Conservation (phyloP, 2,329 filamentous ascomycete species). For the Aspergillus sp. region DNA sequence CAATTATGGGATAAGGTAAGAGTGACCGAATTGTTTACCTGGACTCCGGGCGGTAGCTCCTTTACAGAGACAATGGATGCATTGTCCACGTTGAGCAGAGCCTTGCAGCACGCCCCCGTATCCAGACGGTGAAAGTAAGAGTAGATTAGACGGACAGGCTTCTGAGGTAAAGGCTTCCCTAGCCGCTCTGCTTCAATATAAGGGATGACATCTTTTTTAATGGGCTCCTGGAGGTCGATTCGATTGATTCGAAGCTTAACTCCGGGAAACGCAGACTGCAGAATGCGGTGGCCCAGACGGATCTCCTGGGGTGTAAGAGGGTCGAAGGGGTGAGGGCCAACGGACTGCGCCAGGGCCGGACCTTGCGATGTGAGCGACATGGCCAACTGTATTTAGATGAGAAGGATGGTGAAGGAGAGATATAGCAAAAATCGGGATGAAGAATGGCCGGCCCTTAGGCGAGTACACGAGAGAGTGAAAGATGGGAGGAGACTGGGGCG, state of each 20-base stretch:
- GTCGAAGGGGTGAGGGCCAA: constrained; percentile 37
- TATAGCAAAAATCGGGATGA: background rate
- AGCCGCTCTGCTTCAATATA: constrained; percentile 64
- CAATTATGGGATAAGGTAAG: background rate
- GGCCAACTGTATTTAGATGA: background rate
- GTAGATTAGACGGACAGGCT: constrained; percentile 54
- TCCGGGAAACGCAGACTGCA: constrained; percentile 37
- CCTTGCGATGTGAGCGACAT: constrained; percentile 18
- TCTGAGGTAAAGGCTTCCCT: constrained; percentile 48
- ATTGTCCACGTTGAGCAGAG: constrained; percentile 42
- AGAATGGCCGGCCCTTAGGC: background rate
- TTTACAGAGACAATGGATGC: constrained; percentile 36
- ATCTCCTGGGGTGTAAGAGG: constrained; percentile 40
- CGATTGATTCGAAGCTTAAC: constrained; percentile 58
- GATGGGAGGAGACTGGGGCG: background rate
- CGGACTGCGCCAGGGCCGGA: constrained; percentile 16
- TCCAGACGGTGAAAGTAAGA: constrained; percentile 50
- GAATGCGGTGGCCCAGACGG: constrained; percentile 34
- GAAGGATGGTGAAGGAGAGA: background rate
- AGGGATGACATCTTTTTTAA: constrained; percentile 57
- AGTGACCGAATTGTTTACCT: constrained; percentile 32
- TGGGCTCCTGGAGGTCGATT: constrained; percentile 65
- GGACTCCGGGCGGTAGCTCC: constrained; percentile 48
- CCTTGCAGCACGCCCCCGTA: constrained; percentile 42
- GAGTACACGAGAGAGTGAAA: background rate